Evolutionary conservation across 192 early-diverging fungal species (phyloP).

Genomic region (Coemansia sp.): DNA sequence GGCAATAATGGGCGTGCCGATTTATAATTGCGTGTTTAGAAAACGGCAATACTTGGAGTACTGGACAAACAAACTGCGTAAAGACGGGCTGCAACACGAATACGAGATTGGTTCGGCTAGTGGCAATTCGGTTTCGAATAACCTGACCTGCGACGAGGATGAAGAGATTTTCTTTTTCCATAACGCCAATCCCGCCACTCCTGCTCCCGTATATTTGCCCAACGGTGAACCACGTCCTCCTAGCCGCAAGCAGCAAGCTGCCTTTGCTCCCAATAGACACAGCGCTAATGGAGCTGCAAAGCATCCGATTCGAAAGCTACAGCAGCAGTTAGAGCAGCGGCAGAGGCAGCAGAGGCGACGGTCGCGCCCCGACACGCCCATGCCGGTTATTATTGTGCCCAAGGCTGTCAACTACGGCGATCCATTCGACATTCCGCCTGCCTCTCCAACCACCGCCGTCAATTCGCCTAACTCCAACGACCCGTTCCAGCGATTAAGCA

Average conservation of each 20-base stretch:
- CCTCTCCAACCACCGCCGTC: conserved; percentile 9
- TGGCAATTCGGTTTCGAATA: neutral
- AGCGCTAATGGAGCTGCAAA: too few relatives aligned
- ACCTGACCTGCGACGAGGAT: conserved; percentile 2
- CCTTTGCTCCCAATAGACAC: conserved; percentile 11
- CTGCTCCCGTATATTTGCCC: conserved; percentile 9
- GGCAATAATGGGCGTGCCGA: conserved; percentile 37
- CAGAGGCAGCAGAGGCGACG: conserved; percentile 5
- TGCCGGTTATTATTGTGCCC: neutral
- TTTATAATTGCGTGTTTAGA: conserved; percentile 31
- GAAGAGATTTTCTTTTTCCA: conserved; percentile 19
- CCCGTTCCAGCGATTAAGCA: conserved; percentile 9
- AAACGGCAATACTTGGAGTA: conserved; percentile 17
- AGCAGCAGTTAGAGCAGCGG: neutral
- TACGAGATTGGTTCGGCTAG: conserved; percentile 23
- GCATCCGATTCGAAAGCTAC: too few relatives aligned
- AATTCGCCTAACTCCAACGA: conserved; percentile 11
- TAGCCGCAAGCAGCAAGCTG: conserved; percentile 6
- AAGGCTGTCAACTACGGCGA: conserved; percentile 1
- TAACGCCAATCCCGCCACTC: neutral
- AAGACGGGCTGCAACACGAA: conserved; percentile 40
- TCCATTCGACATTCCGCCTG: conserved; percentile 37
- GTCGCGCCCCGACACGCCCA: neutral
- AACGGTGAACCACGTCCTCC: conserved; percentile 21
- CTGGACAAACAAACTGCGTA: conserved; percentile 26